Base-by-base conservation (phyloP, 1,284 basidiomycete species). In the Naganishia albida region DNA sequence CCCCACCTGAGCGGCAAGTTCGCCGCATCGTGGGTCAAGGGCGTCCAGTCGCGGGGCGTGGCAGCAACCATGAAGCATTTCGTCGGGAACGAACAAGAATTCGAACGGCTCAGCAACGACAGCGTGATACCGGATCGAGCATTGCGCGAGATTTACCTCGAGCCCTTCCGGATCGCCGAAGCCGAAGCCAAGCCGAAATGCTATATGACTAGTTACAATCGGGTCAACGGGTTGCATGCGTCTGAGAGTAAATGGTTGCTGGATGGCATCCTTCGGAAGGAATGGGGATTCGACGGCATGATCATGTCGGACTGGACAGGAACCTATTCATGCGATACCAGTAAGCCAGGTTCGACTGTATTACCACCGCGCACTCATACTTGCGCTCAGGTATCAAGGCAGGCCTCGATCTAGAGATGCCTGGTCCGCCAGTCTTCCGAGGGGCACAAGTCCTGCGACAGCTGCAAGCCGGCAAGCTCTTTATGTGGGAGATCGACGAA, bases 111-210 rank as follows among this genome's bases (percentile, higher is more conserved):
- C 63, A 72, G 72, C 15, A 69, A 71, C 51, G 72, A 75, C 59
- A 70, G 70, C 26, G 67, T 75, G 43, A 68, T 74, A 30, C 64
- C 68, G 12, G 54, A 67, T 25, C 84, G 90, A 46, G 87, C 90
- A 0, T 81, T 93, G 26, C 83, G 90, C 26, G 91, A 93, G 74
- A 84, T 93, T 49, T 93, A 93, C 76, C 82, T 91, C 48, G 84
- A 87, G 80, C 87, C 88, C 0, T 93, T 93, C 81, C 90, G 91
- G 86, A 82, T 93, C 49, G 87, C 89, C 0, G 84, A 89, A 75
- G 87, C 87, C 72, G 81, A 86, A 60, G 49, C 72, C 25, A 70
- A 72, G 10, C 84, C 84, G 7, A 67, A 62, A 71, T 75, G 72
- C n/a, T 70, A 70, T 69, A 77, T 77, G 76, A 73, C 76, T 1